Conservation (phyloP, 352 stramenopile genomes). For the Pilasporangium apinafurcum region DNA sequence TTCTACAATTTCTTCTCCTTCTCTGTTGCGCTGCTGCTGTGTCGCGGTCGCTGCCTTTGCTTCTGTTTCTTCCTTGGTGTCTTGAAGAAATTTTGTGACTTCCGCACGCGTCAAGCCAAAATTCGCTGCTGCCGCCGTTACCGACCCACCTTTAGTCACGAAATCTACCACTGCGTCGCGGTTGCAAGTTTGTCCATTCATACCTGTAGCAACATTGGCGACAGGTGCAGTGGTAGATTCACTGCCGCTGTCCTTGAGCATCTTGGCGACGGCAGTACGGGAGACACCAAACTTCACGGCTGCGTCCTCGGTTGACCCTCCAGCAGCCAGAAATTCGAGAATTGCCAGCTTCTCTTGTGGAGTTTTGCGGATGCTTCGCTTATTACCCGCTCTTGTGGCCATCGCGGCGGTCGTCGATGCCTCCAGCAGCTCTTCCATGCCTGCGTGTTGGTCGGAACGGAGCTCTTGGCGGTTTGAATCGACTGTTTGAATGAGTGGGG, state of each 20-base stretch:
- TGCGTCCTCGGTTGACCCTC: conserved; percentile 62
- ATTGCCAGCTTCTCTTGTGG: conserved; percentile 82
- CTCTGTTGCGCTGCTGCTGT: neutral
- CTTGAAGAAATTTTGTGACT: conserved; percentile 17
- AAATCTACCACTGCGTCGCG: conserved; percentile 15
- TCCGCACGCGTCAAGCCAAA: conserved; percentile 21
- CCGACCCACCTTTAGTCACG: conserved; percentile 14
- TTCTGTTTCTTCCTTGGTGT: conserved; percentile 1
- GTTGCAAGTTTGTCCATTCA: no score
- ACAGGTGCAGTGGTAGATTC: no score
- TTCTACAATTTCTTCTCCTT: no score
- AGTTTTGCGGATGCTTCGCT: conserved; percentile 74
- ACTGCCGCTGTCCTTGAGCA: conserved; percentile 67
- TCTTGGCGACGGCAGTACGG: conserved; percentile 77
- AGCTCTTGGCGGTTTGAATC: neutral
- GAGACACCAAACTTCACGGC: conserved; percentile 81
- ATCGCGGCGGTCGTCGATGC: conserved; percentile 5
- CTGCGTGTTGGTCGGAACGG: neutral
- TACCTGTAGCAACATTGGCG: no score
- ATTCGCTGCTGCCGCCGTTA: conserved; percentile 13
- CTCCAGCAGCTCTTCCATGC: conserved; percentile 14
- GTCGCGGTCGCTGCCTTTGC: neutral
- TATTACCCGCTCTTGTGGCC: no score
- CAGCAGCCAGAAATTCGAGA: conserved; percentile 67
- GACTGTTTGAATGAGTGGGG: conserved; percentile 2